Evolutionary conservation across 305 asterid species (phyloP), one percentile per base, ranked within the genome.

Genomic region (Fraxinus angustifolia): DNA sequence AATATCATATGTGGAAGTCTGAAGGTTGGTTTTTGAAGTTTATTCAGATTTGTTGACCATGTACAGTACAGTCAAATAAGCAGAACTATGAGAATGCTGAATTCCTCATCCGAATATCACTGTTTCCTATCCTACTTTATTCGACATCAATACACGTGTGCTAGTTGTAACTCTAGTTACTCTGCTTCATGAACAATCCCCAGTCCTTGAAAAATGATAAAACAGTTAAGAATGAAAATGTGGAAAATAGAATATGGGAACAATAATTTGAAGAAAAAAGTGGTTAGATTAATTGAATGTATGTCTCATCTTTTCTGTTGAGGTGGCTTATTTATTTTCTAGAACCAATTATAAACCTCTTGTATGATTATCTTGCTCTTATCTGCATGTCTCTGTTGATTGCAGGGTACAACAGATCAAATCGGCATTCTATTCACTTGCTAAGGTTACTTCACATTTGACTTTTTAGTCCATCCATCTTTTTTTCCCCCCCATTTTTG

Each of bases 361-460:
- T 12, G 1, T 23, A 35, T 40, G 23, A 28, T 81, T 5, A 33
- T 28, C 35, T 6, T 68, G 42, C 77, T 83, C 82, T 81, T 12
- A 21, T 72, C 26, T 71, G 34, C 58, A 36, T 30, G 42, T 30
- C 36, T 81, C 76, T 62, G 71, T 78, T 75, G 78, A 31, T 79
- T 86, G 88, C 94, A 93, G 97, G 87, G 86, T 94, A 81, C 87
- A 91, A 79, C 94, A 94, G 94, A 94, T 93, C 78, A 94, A 94
- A 85, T 94, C 98, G 7, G 90, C 98, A 74, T 94, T 94, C 84
- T 94, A 94, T 84, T 91, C 97, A 26, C 85, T 94, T 73, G 79
- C 86, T 78, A 94, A 94, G 97, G 98, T 93, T 56, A 56, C 67
- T 60, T 73, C 40, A 21, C 10, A 0, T 80, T 53, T 7, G 45